Base-by-base conservation (phyloP, 345 rosid genomes). In the Trapa incisa region DNA sequence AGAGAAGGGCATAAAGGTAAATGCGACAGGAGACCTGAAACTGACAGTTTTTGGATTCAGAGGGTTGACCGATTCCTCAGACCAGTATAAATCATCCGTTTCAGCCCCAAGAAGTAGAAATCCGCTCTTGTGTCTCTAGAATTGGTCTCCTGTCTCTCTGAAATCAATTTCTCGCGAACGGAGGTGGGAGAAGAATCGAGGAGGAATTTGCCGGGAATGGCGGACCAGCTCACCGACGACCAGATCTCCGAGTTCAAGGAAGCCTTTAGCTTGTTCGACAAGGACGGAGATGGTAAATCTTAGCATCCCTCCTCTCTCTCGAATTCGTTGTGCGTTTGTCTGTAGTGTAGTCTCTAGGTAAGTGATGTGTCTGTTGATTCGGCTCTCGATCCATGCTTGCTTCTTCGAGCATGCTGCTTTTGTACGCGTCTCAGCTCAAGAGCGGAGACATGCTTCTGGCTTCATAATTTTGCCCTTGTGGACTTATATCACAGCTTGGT, bases 231-330 rank as follows among this genome's bases (percentile, higher is more conserved):
- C 64, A 83, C 90, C 47, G 88, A 87, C 47, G 93, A 87, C 66
- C 89, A 85, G 87, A 87, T 87, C 88, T 85, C 93, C 3, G 93
- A 87, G 75, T 87, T 87, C 73, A 87, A 87, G 78, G 93, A 87
- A 72, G 93, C 94, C 47, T 85, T 85, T 75, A 84, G 94, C 80
- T 72, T 84, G 77, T 88, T 86, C 79, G 91, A 84, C 76, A 86
- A 88, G 83, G 96, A 88, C 70, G 96, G 96, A 76, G 96, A 88
- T 68, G 96, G 96, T 88, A 58, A 22, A 29, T 6, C 36, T 3
- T 1, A 8, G 1, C 14, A 15, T 54, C 29, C 29, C 29, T 22
- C 29, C 29, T 22, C 29, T 22, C 29, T 22, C 29, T 22, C 29
- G 29, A 22, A 22, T 22, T 22, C 29, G 29, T 22, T 22, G 29